phyloP scores from a whole-genome alignment of 129 eudicot genomes.

The Logfia minima region DNA sequence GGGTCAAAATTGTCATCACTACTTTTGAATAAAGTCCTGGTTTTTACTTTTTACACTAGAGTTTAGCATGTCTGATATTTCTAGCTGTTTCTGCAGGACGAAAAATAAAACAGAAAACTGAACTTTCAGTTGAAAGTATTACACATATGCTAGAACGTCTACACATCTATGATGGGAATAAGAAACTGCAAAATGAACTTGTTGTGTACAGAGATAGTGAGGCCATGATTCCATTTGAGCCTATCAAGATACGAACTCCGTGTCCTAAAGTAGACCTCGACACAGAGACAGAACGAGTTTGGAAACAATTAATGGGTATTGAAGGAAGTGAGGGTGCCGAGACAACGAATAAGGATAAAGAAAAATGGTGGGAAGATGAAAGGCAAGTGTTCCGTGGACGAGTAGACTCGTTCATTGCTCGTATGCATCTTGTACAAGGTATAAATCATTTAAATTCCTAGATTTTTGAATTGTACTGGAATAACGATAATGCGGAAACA shows the following conservation, averaged over 20 bases:
- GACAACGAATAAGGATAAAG: constrained; percentile 51
- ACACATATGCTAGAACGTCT: constrained; percentile 38
- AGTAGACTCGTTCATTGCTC: constrained; percentile 88
- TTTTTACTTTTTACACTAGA: not conserved
- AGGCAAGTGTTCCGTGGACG: constrained; percentile 76
- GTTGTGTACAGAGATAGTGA: constrained; percentile 59
- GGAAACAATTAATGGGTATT: constrained; percentile 73
- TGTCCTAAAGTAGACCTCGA: constrained; percentile 92
- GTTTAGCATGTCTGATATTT: constrained; percentile 14
- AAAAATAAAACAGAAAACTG: constrained; percentile 27
- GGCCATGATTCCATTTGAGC: constrained; percentile 60
- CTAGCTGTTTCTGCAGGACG: constrained; percentile 42
- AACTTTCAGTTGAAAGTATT: constrained; percentile 43
- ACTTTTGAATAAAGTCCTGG: not conserved
- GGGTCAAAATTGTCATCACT: not conserved
- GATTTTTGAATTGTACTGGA: constrained; percentile 2
- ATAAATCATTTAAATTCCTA: constrained; percentile 19
- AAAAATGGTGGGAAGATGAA: constrained; percentile 95
- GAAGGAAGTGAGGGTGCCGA: constrained; percentile 60
- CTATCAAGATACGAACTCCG: constrained; percentile 49
- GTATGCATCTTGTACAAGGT: constrained; percentile 99
- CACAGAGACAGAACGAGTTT: constrained; percentile 73
- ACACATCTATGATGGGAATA: constrained; percentile 25
- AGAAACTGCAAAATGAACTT: constrained; percentile 50
- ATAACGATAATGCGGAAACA: not conserved